Evolutionary conservation across 2,329 filamentous ascomycete genomes (phyloP), one percentile per base, ranked within the genome.

Genomic region (Epicoccum sorghinum): DNA sequence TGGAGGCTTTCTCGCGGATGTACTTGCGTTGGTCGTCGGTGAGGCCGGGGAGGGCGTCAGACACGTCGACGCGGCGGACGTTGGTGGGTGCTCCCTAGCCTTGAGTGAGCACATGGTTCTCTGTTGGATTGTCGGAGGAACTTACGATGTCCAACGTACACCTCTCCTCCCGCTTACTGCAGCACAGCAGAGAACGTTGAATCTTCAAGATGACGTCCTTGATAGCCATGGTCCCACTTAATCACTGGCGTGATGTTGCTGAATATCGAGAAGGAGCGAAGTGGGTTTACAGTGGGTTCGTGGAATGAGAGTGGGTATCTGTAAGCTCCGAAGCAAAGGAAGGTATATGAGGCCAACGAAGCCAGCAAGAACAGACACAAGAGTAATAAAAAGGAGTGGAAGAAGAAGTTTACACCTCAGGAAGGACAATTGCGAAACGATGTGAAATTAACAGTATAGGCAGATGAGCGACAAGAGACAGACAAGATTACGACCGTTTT

Each of bases 1-100:
- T 60, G 35, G 68, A 65, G 25, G 65, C 66, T 59, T 71, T 69
- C 48, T 70, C 64, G 50, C 64, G 68, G 55, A 73, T 67, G 43
- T 66, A 59, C 29, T 57, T 58, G 43, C 65, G 56, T 47, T 72
- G 59, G 25, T 65, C 61, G 25, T 69, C 60, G 9, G 66, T 65
- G n/a, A 75, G 64, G 7, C 66, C 65, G 1, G 68, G 65, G 27
- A 73, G 64, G 5, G 55, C 46, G 8, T 67, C 65, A 13, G 57
- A 65, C 29, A 73, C 57, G 48, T 68, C 66, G 39, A 73, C 45
- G 25, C 60, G 60, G 41, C 69, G 64, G 23, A 72, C 63, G 49
- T 74, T 55, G 14, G 70, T 72, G 23, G 68, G 69, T 4, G 52
- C 60, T 9, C 70, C 64, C 71, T 74, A 23, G 2, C 23, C 10